Conservation (phyloP, 2,329 filamentous ascomycete genomes). For the Cyanodermella asteris region DNA sequence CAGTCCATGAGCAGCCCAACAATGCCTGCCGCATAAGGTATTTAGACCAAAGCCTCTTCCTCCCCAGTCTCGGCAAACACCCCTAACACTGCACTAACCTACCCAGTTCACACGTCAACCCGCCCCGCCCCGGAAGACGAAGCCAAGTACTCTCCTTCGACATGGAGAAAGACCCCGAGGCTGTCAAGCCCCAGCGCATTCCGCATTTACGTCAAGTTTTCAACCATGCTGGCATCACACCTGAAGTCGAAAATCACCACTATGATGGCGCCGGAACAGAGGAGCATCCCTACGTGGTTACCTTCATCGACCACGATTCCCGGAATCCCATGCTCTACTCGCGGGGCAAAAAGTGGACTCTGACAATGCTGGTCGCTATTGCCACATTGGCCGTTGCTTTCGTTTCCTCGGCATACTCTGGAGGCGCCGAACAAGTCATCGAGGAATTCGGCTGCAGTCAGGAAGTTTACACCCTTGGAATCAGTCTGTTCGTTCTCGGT, state of each 20-base stretch:
- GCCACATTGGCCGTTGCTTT: conserved; percentile 49
- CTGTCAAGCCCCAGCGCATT: too few relatives aligned
- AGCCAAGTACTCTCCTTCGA: too few relatives aligned
- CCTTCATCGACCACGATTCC: conserved; percentile 43
- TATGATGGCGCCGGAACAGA: conserved; percentile 42
- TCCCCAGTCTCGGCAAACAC: too few relatives aligned
- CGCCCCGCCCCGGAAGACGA: too few relatives aligned
- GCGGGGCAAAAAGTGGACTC: conserved; percentile 38
- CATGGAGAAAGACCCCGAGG: too few relatives aligned
- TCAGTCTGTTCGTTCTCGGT: conserved; percentile 44
- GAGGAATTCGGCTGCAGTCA: conserved; percentile 28
- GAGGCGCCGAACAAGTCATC: conserved; percentile 33
- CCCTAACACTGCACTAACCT: too few relatives aligned
- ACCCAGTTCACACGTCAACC: too few relatives aligned
- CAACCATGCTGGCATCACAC: too few relatives aligned
- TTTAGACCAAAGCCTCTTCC: too few relatives aligned
- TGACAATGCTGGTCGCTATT: conserved; percentile 40
- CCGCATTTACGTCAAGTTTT: too few relatives aligned
- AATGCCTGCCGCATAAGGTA: too few relatives aligned
- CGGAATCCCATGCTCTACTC: conserved; percentile 44
- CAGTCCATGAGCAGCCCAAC: too few relatives aligned
- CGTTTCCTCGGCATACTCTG: conserved; percentile 45
- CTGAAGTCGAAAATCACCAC: conserved; percentile 25
- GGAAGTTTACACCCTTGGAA: conserved; percentile 36
- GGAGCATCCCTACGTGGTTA: conserved; percentile 45